Conservation (phyloP, 306 rosid genomes). For the Malus orientalis region DNA sequence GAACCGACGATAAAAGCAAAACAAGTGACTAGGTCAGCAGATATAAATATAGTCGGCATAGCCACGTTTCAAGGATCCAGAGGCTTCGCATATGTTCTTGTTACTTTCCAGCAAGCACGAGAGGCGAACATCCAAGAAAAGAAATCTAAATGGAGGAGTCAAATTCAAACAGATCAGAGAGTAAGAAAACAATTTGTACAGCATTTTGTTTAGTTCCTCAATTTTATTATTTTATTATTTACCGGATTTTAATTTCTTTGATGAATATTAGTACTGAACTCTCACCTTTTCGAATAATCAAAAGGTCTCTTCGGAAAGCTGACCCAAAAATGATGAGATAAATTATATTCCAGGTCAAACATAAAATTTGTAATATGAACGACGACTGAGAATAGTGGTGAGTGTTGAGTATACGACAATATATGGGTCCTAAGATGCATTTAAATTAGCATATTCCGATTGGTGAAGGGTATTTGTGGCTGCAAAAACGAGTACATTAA, state of each 20-base stretch:
- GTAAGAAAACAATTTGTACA: background rate
- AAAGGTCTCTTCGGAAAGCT: background rate
- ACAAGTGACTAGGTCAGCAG: background rate
- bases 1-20: background rate
- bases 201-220: background rate
- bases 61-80: background rate
- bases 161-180: background rate
- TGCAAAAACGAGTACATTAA: background rate
- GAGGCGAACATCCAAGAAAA: background rate
- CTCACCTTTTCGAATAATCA: background rate
- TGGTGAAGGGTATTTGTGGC: background rate
- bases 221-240: too few relatives aligned
- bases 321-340: background rate
- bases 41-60: background rate
- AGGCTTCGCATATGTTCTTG: background rate
- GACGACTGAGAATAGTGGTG: background rate
- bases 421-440: background rate
- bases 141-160: background rate
- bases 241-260: too few relatives aligned
- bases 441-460: background rate
- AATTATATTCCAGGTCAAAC: background rate
- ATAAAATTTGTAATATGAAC: background rate
- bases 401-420: background rate
- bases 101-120: background rate
- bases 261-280: background rate